Evolutionary conservation across 1,139 yeast species (phyloP).

Genomic region (Pneumocystis murina): DNA sequence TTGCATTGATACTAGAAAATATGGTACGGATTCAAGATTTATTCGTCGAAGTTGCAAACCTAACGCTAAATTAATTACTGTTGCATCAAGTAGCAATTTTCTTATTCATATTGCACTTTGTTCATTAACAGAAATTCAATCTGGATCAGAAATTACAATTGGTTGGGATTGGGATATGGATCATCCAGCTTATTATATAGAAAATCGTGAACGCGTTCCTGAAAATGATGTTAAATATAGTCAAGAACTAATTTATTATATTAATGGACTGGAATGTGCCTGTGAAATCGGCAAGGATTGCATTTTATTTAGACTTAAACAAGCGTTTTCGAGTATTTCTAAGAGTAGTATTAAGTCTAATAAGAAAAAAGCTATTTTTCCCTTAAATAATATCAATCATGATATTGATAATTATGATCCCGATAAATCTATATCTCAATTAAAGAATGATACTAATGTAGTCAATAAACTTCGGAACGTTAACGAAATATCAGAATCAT

Average conservation of each 20-base stretch:
- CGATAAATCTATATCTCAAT: neutral
- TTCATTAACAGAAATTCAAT: slow-evolving; percentile 41
- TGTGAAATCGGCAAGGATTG: slow-evolving; percentile 10
- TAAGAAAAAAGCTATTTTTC: neutral
- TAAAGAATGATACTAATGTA: neutral
- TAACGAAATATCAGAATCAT: neutral
- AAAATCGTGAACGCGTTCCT: slow-evolving; percentile 1
- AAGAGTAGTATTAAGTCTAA: neutral
- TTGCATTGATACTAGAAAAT: slow-evolving; percentile 60
- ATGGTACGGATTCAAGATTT: slow-evolving; percentile 65
- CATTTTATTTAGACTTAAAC: slow-evolving; percentile 8
- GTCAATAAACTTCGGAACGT: slow-evolving; percentile 5
- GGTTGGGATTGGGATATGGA: slow-evolving; percentile 78
- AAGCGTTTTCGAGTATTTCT: slow-evolving; percentile 2
- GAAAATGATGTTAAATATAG: slow-evolving; percentile 5
- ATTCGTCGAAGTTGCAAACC: slow-evolving; percentile 62
- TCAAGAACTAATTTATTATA: slow-evolving; percentile 3
- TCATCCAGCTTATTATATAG: slow-evolving; percentile 55
- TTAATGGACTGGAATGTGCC: slow-evolving; percentile 10
- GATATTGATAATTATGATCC: neutral
- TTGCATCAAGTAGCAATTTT: slow-evolving; percentile 32
- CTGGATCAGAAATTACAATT: slow-evolving; percentile 55
- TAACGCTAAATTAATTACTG: slow-evolving; percentile 50
- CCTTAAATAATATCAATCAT: neutral
- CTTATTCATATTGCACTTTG: slow-evolving; percentile 42